Percentiles rank a stretch among this genome's conserved stretches.
phyloP scores from a whole-genome alignment of 805 yeast genomes.

The Cyberlindnera maritima region DNA sequence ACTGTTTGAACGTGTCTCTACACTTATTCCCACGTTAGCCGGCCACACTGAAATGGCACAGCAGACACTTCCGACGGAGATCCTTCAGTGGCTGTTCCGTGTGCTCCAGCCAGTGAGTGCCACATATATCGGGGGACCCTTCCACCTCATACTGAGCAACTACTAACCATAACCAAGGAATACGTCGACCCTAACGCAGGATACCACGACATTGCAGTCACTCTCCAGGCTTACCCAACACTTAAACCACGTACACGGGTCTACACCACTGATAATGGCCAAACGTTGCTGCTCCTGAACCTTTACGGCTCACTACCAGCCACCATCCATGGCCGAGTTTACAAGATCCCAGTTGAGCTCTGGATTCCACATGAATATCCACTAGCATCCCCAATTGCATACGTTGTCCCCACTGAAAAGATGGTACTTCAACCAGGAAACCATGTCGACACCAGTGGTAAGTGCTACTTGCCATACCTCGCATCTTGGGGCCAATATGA shows the following conservation, averaged over 20 bases:
- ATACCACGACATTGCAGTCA: slow-evolving; percentile 60
- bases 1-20: not conserved
- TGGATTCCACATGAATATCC: slow-evolving; percentile 84
- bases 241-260: slow-evolving; percentile 71
- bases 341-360: slow-evolving; percentile 58
- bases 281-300: slow-evolving; percentile 55
- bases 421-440: slow-evolving; percentile 56
- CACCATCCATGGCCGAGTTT: slow-evolving; percentile 26
- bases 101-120: slow-evolving; percentile 47
- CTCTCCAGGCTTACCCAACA: slow-evolving; percentile 47
- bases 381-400: slow-evolving; percentile 59
- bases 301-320: slow-evolving; percentile 56
- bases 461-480: slow-evolving; percentile 64
- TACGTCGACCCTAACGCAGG: slow-evolving; percentile 56
- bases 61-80: slow-evolving; percentile 23
- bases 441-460: slow-evolving; percentile 68
- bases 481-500: slow-evolving; percentile 47
- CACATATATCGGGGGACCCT: not conserved
- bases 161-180: slow-evolving; percentile 31
- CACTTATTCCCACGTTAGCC: not conserved
- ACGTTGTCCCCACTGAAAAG: slow-evolving; percentile 51
- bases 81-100: slow-evolving; percentile 56
- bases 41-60: slow-evolving; percentile 4
- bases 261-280: slow-evolving; percentile 56
- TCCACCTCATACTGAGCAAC: not conserved